Evolutionary conservation across 345 rosid genomes (phyloP), one percentile per base, ranked within the genome.

Genomic region (Physaria fendleri): DNA sequence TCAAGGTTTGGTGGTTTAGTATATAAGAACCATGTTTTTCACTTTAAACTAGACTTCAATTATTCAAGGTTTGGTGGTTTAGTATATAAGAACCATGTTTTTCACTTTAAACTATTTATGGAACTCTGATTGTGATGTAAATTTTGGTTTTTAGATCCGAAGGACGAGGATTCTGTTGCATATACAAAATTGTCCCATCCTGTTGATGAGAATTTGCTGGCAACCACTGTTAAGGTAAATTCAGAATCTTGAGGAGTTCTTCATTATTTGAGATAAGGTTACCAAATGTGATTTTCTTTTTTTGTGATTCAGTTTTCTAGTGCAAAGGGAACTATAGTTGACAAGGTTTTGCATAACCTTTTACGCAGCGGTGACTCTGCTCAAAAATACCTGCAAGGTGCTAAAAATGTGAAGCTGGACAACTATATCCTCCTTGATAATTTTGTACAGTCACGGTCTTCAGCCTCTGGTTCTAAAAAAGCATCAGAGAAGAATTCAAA

Each of bases 351-450:
- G 75, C 83, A 82, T 44, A 85, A 76, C 5, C 91, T 93, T 62
- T 81, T 86, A 51, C 85, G 85, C 56, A 78, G 71, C 15, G 99
- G 99, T 49, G 97, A 93, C 80, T 76, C 77, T 54, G 81, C 94
- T 33, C 85, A 77, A 24, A 93, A 89, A 66, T 85, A 93, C 74
- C 52, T 77, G 77, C 91, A 83, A 50, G 89, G 95, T 39, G 76
- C 78, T 30, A 86, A 79, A 71, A 76, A 72, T 28, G 64, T 62
- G 78, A 83, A 79, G 76, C 61, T 86, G 30, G 87, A 86, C 30
- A 76, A 73, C 40, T 88, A 85, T 75, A 77, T 92, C 65, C 96
- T 82, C 44, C 93, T 92, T 57, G 97, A 88, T 77, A 92, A 84
- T 63, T 84, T 57, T 45, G 82, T 80, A 39, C 78, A 69, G 62